These are phyloP conservation scores for Asterochloris erici DNA, from an alignment of 139 green algal genomes.

Conservation along the genomic window DNA sequence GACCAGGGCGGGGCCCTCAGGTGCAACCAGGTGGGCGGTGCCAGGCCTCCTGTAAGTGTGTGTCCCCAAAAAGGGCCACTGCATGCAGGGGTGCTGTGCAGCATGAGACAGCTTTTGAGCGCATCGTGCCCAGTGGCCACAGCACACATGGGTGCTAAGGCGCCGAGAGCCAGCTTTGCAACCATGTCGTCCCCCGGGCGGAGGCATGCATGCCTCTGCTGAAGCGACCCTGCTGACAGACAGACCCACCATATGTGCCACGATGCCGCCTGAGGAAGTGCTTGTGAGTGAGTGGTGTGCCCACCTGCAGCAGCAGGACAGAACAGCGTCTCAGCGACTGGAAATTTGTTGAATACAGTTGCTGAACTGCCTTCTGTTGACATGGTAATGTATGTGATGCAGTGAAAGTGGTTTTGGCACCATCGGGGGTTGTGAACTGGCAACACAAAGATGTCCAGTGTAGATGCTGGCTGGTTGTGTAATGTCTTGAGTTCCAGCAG, in stretches of 20 bases:
- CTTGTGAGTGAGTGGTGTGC: slow-evolving; percentile 90
- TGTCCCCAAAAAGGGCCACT: too few species aligned
- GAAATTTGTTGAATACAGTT: background rate
- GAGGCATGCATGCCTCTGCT: too few species aligned
- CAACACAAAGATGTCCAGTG: background rate
- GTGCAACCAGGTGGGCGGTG: too few species aligned
- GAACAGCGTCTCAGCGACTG: background rate
- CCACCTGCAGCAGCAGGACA: slow-evolving; percentile 40
- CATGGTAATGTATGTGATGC: background rate
- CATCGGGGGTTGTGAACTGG: too few species aligned
- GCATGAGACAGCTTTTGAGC: too few species aligned
- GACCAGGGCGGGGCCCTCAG: too few species aligned
- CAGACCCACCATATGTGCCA: slow-evolving; percentile 75
- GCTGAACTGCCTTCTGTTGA: background rate
- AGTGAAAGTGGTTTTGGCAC: background rate
- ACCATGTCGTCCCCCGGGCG: background rate
- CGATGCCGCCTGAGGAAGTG: slow-evolving; percentile 80
- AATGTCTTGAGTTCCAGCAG: background rate
- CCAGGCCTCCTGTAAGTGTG: too few species aligned
- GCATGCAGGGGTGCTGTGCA: too few species aligned
- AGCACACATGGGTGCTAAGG: too few species aligned
- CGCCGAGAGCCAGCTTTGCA: background rate
- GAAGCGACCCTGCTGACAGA: slow-evolving; percentile 21
- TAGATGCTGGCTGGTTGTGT: background rate
- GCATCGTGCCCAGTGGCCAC: too few species aligned